Evolutionary conservation across 306 rosid genomes (phyloP).

Genomic region (Prunus davidiana): DNA sequence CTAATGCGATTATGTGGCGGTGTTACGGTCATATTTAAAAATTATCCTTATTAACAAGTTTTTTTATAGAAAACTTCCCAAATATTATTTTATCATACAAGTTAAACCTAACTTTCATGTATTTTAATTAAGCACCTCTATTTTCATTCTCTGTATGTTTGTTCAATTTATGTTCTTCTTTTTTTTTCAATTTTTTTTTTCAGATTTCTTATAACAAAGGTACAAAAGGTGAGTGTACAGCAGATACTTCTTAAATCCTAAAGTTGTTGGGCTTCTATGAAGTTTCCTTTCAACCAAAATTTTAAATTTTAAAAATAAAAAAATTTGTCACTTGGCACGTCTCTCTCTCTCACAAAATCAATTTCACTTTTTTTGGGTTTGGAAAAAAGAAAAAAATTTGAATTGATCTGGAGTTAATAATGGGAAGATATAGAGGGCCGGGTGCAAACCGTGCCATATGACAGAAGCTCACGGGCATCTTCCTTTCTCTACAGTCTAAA

Average conservation of each 20-base stretch:
- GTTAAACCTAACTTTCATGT: neutral
- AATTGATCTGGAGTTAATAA: neutral
- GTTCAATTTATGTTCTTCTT: neutral
- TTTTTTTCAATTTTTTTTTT: no score
- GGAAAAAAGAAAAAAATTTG: neutral
- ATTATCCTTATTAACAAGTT: neutral
- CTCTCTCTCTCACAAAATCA: neutral
- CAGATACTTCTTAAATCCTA: neutral
- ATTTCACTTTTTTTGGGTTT: neutral
- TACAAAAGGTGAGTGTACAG: neutral
- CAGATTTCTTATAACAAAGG: neutral
- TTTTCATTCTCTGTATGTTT: neutral
- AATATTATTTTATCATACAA: neutral
- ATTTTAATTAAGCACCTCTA: neutral
- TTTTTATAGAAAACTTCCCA: neutral
- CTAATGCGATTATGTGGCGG: neutral
- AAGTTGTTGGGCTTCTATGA: neutral
- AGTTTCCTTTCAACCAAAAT: neutral
- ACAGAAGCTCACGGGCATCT: slow-evolving; percentile 19
- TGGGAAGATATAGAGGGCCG: neutral
- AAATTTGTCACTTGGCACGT: neutral
- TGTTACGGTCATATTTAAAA: neutral
- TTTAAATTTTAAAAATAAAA: neutral
- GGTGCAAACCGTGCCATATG: slow-evolving; percentile 11
- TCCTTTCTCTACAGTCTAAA: slow-evolving; percentile 2